phyloP scores from a whole-genome alignment of 1,139 yeast genomes.

The Saccharomycopsis hybrid region DNA sequence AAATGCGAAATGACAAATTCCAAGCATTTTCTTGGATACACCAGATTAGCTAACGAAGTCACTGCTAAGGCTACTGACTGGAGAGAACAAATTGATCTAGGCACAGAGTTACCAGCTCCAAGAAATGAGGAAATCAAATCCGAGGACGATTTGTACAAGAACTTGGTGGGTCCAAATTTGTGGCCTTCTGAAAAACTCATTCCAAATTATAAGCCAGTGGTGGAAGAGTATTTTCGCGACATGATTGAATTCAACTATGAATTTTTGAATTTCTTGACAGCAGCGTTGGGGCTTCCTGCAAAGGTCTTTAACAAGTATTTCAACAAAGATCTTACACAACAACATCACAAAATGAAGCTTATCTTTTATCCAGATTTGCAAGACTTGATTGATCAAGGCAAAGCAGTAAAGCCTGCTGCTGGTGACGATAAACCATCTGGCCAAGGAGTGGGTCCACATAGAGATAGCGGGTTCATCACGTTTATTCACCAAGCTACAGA shows the following conservation, averaged over 20 bases:
- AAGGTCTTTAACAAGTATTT: conserved; percentile 44
- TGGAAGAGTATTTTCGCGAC: conserved; percentile 39
- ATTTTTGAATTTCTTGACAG: conserved; percentile 45
- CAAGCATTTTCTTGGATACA: conserved; percentile 64
- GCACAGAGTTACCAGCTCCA: conserved; percentile 51
- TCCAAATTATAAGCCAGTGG: conserved; percentile 44
- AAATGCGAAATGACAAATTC: conserved; percentile 54
- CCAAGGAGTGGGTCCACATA: conserved; percentile 69
- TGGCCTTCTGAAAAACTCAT: conserved; percentile 48
- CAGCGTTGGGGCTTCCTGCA: conserved; percentile 44
- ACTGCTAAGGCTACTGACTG: conserved; percentile 56
- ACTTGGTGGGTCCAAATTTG: conserved; percentile 59
- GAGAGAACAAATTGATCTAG: conserved; percentile 66
- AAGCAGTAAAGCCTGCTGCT: conserved; percentile 17
- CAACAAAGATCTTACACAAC: conserved; percentile 35
- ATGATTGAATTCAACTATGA: conserved; percentile 41
- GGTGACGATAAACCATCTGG: conserved; percentile 22
- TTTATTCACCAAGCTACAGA: conserved; percentile 55
- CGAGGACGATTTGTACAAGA: conserved; percentile 46
- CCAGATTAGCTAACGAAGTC: conserved; percentile 58
- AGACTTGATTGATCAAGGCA: conserved; percentile 22
- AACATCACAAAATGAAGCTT: conserved; percentile 44
- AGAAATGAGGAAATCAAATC: conserved; percentile 22
- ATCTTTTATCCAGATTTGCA: conserved; percentile 44
- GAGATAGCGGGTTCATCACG: conserved; percentile 62